Evolutionary conservation across 2,329 filamentous ascomycete genomes (phyloP).

Genomic region (Rutstroemia sp.): DNA sequence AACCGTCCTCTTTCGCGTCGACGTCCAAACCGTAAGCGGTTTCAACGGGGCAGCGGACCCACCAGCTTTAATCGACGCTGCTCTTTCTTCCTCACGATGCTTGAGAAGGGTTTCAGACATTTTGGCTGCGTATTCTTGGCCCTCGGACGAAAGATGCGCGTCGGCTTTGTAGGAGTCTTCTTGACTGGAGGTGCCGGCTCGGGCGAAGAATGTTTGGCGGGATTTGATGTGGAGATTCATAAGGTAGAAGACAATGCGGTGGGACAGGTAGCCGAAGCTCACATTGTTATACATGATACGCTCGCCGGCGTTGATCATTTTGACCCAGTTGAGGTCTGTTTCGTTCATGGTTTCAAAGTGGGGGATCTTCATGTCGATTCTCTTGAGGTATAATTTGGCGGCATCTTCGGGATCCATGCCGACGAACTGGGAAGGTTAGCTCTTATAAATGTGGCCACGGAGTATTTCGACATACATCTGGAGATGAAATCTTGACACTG

Average conservation of each 20-base stretch:
- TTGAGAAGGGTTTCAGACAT: constrained; percentile 79
- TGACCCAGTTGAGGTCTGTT: constrained; percentile 90
- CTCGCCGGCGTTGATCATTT: constrained; percentile 97
- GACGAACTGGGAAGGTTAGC: constrained; percentile 54
- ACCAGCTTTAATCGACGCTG: constrained; percentile 59
- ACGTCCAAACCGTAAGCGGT: constrained; percentile 88
- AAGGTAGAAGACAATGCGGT: constrained; percentile 96
- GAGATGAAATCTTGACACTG: constrained; percentile 95
- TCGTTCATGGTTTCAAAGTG: constrained; percentile 97
- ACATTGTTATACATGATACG: constrained; percentile 95
- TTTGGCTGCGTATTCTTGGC: constrained; percentile 70
- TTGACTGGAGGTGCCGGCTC: constrained; percentile 78
- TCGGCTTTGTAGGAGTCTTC: constrained; percentile 91
- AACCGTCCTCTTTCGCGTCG: constrained; percentile 79
- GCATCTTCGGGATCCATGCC: constrained; percentile 90
- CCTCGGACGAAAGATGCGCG: constrained; percentile 73
- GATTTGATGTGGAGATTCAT: constrained; percentile 97
- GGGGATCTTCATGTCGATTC: constrained; percentile 88
- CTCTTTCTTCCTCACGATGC: constrained; percentile 76
- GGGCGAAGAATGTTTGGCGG: constrained; percentile 85
- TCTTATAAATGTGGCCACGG: neutral
- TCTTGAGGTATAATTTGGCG: constrained; percentile 80
- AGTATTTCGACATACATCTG: constrained; percentile 56
- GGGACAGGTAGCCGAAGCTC: constrained; percentile 91
- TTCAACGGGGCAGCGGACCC: constrained; percentile 63